These are phyloP conservation scores for Talaromyces rugulosus DNA, from an alignment of 2,329 filamentous ascomycete species.

Conservation along the genomic window DNA sequence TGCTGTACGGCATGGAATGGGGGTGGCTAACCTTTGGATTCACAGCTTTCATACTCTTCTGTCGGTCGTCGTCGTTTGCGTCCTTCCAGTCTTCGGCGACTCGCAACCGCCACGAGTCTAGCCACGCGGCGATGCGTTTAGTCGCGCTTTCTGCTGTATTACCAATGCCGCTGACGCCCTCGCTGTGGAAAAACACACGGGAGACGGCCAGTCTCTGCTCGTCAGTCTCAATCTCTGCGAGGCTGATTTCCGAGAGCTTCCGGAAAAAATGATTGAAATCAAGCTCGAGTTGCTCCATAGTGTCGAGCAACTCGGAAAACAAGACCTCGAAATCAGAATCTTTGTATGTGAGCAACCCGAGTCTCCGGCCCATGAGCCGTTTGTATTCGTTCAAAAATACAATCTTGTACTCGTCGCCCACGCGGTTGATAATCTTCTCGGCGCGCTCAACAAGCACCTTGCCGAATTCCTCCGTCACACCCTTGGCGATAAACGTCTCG, in stretches of 20 bases:
- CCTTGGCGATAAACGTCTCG: slow-evolving; percentile 64
- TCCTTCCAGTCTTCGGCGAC: slow-evolving; percentile 72
- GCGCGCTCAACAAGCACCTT: slow-evolving; percentile 71
- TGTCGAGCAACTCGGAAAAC: slow-evolving; percentile 78
- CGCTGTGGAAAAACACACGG: slow-evolving; percentile 72
- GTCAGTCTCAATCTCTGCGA: slow-evolving; percentile 62
- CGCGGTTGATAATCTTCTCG: slow-evolving; percentile 74
- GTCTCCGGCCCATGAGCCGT: slow-evolving; percentile 70
- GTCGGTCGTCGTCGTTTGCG: slow-evolving; percentile 59
- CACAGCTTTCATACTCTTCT: slow-evolving; percentile 71
- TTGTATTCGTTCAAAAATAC: slow-evolving; percentile 90
- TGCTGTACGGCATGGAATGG: slow-evolving; percentile 2
- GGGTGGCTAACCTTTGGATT: slow-evolving; percentile 66
- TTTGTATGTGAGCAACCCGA: slow-evolving; percentile 69
- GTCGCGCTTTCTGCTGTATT: slow-evolving; percentile 62
- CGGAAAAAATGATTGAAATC: slow-evolving; percentile 97
- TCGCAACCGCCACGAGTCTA: slow-evolving; percentile 70
- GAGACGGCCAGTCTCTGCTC: slow-evolving; percentile 62
- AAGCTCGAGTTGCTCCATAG: slow-evolving; percentile 73
- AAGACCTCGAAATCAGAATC: slow-evolving; percentile 73
- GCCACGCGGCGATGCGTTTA: slow-evolving; percentile 69
- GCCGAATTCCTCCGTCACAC: slow-evolving; percentile 65
- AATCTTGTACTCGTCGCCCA: slow-evolving; percentile 81
- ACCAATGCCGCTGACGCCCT: slow-evolving; percentile 58
- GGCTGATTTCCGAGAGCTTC: slow-evolving; percentile 61